Base-by-base conservation (phyloP, 371 early-diverging fungal species). In the Lichtheimia ramosa region DNA sequence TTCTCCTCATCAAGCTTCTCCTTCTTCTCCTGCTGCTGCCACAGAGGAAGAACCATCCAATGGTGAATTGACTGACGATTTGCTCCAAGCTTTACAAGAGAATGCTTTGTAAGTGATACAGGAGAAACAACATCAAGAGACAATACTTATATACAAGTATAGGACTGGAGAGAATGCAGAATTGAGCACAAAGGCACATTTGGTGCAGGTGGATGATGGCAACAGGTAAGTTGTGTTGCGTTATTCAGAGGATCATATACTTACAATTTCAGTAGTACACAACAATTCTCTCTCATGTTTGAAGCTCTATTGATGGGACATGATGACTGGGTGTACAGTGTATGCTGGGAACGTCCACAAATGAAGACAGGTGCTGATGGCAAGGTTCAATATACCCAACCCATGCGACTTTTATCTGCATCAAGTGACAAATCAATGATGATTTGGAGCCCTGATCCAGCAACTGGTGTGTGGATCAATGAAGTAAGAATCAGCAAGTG, bases 341-440 rank as follows among this genome's bases (percentile, higher is more conserved):
- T 94, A 24, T 66, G 79, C 53, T 96, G 95, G 94, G 83, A 89
- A 34, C 79, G 83, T 4, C 76, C 87, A 25, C 54, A 41, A 7
- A 39, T 58, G 10, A 48, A 67, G 6, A 41, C 40, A 55, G 64
- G 60, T 59, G 49, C 50, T 13, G 23, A 46, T 42, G 43, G 54
- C 51, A 57, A 61, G 49, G 16, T 56, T 54, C 60, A 62, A 12
- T 81, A 79, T 52, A 66, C 81, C 27, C 91, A 92, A 67, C 89
- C 90, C 24, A 80, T 90, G 79, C 68, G 79, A 4, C 70, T 97
- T 12, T 74, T 95, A 15, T 92, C 96, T 3, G 90, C 97, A 0
- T 96, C 96, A 0, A 92, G 92, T 10, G 98, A 98, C 74, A 92
- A 95, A 73, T 90, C 93, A 24, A 86, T 95, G 77, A 89, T 96